Evolutionary conservation across 1,139 yeast species (phyloP).

Genomic region (Debaryomyces coudertii): DNA sequence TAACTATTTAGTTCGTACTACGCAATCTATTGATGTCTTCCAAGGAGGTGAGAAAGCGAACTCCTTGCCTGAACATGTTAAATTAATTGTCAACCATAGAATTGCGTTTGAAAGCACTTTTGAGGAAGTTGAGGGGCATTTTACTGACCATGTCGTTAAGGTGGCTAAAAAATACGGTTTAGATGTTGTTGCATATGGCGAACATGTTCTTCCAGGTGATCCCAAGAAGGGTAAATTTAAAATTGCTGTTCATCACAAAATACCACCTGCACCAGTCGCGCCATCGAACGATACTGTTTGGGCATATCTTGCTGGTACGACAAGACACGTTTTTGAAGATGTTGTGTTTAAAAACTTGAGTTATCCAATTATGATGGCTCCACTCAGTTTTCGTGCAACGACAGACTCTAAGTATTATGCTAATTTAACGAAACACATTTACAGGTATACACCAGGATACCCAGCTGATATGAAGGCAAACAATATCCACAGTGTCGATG

Average conservation of each 20-base stretch:
- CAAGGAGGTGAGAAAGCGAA: constrained; percentile 45
- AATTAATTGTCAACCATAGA: constrained; percentile 38
- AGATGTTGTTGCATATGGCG: constrained; percentile 44
- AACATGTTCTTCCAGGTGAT: constrained; percentile 20
- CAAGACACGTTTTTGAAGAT: constrained; percentile 57
- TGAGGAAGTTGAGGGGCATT: constrained; percentile 24
- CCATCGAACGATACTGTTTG: constrained; percentile 50
- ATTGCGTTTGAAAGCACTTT: constrained; percentile 39
- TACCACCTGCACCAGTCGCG: constrained; percentile 57
- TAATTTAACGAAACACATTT: constrained; percentile 32
- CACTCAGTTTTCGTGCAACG: constrained; percentile 36
- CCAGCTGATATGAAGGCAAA: constrained; percentile 21
- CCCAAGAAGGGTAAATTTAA: constrained; percentile 29
- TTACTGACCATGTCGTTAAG: constrained; percentile 26
- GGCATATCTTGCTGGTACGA: constrained; percentile 56
- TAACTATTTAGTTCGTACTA: constrained; percentile 37
- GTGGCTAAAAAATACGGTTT: constrained; percentile 31
- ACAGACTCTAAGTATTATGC: constrained; percentile 43
- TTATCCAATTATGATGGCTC: constrained; percentile 28
- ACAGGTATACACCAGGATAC: constrained; percentile 36
- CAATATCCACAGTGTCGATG: constrained; percentile 46
- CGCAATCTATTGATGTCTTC: constrained; percentile 42
- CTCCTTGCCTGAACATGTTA: constrained; percentile 44
- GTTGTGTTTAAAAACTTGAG: constrained; percentile 31
- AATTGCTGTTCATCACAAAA: constrained; percentile 18